A percentile compares a stretch with the other conserved stretches of the same genome.
Evolutionary conservation across 192 early-diverging fungal genomes (phyloP).

Genomic region (Cladochytrium replicatum): DNA sequence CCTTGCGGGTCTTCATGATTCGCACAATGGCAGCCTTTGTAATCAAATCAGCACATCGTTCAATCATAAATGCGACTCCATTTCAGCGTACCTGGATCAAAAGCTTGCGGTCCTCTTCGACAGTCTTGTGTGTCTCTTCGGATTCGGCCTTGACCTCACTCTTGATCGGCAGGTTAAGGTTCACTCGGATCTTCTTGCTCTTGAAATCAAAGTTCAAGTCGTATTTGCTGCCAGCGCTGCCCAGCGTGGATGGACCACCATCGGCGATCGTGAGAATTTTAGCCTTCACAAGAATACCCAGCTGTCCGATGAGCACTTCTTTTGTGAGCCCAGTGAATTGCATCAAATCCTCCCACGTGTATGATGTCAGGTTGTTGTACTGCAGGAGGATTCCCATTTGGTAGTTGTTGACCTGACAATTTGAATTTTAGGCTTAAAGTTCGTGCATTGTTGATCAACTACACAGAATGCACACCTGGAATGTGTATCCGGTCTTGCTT

Average conservation of each 20-base stretch:
- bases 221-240: conserved; percentile 54
- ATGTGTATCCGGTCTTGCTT: conserved; percentile 64
- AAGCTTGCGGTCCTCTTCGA: conserved; percentile 85
- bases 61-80: no score
- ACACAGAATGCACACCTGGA: no score
- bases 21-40: conserved; percentile 90
- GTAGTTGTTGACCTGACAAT: conserved; percentile 62
- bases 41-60: no score
- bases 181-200: conserved; percentile 80
- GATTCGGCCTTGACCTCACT: conserved; percentile 84
- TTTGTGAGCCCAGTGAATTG: conserved; percentile 61
- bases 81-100: conserved; percentile 92
- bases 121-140: conserved; percentile 83
- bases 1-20: conserved; percentile 98
- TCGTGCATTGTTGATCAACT: conserved; percentile 5
- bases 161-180: conserved; percentile 76
- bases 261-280: conserved; percentile 59
- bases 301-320: conserved; percentile 54
- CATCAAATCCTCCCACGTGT: conserved; percentile 69
- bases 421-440: not conserved
- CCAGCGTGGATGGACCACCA: conserved; percentile 39
- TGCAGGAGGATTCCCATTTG: conserved; percentile 91
- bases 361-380: conserved; percentile 71
- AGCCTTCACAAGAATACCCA: conserved; percentile 74
- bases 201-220: conserved; percentile 64